Percentiles rank a stretch among this genome's conserved stretches.
Evolutionary conservation across 2,329 filamentous ascomycete species (phyloP).

Genomic region (Xylariaceae sp.): DNA sequence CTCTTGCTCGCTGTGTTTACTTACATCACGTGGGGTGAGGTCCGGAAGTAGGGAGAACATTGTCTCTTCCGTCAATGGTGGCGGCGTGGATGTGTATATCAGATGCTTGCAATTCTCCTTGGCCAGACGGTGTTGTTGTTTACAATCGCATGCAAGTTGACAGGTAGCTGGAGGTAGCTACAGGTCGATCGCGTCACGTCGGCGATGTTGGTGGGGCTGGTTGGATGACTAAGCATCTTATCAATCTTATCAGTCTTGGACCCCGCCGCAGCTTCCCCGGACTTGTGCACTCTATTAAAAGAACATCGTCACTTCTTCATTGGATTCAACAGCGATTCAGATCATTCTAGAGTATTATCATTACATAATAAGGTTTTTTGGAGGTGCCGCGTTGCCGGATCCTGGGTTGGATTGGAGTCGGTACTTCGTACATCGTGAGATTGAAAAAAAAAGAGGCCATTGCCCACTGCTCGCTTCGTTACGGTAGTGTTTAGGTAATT

Average conservation of each 20-base stretch:
- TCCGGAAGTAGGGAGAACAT: conserved; percentile 63
- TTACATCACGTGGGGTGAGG: conserved; percentile 65
- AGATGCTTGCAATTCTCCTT: neutral
- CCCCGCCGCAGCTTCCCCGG: neutral
- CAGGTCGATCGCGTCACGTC: neutral
- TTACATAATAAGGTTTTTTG: too few species aligned
- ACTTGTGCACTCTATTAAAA: neutral
- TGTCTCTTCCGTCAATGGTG: neutral
- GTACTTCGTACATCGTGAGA: neutral
- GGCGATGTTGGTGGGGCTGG: conserved; percentile 12
- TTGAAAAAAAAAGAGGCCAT: neutral
- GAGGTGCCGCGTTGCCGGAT: neutral
- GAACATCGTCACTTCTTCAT: neutral
- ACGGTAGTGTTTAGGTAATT: conserved; percentile 12
- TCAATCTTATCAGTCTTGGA: conserved; percentile 10
- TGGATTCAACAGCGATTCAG: neutral
- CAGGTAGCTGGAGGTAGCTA: neutral
- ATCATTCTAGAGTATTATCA: neutral
- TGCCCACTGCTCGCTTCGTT: neutral
- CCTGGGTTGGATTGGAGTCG: neutral
- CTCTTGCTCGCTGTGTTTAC: conserved; percentile 23
- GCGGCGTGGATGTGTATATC: neutral
- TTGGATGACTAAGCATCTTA: conserved; percentile 16
- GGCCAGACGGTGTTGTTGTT: neutral
- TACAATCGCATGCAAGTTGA: neutral